Conservation (phyloP, 2,329 filamentous ascomycete genomes). For the Fusarium euwallaceae region DNA sequence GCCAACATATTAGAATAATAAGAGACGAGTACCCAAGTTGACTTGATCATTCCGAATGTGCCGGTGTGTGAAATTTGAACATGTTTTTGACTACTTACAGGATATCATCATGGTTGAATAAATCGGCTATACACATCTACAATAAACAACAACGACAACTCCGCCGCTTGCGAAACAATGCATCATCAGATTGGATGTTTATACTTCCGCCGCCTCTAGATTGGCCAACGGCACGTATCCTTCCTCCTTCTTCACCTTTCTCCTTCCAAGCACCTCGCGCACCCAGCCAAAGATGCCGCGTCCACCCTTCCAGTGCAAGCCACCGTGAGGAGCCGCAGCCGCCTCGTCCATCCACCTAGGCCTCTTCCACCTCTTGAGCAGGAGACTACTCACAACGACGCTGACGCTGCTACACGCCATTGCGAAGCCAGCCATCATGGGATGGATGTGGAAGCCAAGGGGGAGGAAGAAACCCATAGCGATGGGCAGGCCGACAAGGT, state of each 20-base stretch:
- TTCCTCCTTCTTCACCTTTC: constrained; percentile 60
- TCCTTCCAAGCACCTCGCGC: constrained; percentile 55
- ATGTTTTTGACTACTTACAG: constrained; percentile 16
- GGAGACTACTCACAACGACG: constrained; percentile 85
- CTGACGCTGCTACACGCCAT: constrained; percentile 94
- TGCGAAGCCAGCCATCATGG: constrained; percentile 93
- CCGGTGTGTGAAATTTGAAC: neutral
- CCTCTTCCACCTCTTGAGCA: constrained; percentile 88
- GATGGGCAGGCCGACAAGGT: constrained; percentile 89
- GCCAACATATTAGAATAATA: neutral
- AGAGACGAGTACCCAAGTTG: neutral
- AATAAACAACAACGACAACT: constrained; percentile 6
- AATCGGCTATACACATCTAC: constrained; percentile 18
- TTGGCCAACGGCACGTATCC: constrained; percentile 72
- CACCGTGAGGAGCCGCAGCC: constrained; percentile 69
- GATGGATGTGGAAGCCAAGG: constrained; percentile 87
- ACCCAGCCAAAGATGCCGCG: constrained; percentile 58
- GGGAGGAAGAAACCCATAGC: constrained; percentile 97
- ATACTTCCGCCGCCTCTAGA: constrained; percentile 55
- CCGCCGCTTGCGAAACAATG: constrained; percentile 22
- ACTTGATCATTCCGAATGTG: neutral
- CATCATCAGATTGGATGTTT: constrained; percentile 4
- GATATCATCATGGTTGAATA: constrained; percentile 20
- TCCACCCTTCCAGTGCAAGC: constrained; percentile 58
- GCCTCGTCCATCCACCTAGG: constrained; percentile 88